Evolutionary conservation across 2,329 filamentous ascomycete species (phyloP), one percentile per base, ranked within the genome.

Genomic region (Sphaerulina vaccinii): DNA sequence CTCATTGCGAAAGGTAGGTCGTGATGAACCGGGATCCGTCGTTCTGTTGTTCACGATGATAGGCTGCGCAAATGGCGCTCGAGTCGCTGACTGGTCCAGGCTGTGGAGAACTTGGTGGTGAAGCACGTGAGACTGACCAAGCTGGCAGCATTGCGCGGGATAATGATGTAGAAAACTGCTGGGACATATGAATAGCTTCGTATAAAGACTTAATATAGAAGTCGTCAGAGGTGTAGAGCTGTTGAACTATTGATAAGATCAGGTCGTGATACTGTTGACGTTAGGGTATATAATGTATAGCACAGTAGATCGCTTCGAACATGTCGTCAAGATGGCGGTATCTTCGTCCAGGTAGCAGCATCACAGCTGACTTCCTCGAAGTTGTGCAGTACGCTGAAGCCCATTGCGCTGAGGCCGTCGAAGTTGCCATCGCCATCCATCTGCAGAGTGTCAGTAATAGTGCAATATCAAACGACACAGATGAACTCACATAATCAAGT

Each of bases 301-400:
- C 19, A 39, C 37, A 16, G 16, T 19, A 6, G n/a, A 37, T 37
- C 15, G n/a, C n/a, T n/a, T 11, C 27, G n/a, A 37, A 37, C n/a
- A 15, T 15, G 10, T 10, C 7, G 16, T 21, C 19, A 39, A 21
- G 16, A 19, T 9, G 64, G 52, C 19, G 64, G 64, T 13, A 66
- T 60, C 61, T 64, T 65, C 4, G 65, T 81, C 80, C 81, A 84
- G 6, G 79, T 82, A 43, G 79, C 76, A 38, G 81, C 80, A 67
- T 86, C 82, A 63, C 80, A 84, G 54, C 84, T 87, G 47, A 93
- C 81, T 69, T 95, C 88, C 63, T 95, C 89, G 68, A 90, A 95
- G 35, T 80, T 85, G 70, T 92, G 86, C 56, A 90, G 73, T 38
- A 88, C 80, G 57, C 83, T 83, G 65, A 95, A 95, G 1, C 89